These are phyloP conservation scores for Saccharomyces pastorianus DNA, from an alignment of 1,139 yeast species.

Conservation along the genomic window DNA sequence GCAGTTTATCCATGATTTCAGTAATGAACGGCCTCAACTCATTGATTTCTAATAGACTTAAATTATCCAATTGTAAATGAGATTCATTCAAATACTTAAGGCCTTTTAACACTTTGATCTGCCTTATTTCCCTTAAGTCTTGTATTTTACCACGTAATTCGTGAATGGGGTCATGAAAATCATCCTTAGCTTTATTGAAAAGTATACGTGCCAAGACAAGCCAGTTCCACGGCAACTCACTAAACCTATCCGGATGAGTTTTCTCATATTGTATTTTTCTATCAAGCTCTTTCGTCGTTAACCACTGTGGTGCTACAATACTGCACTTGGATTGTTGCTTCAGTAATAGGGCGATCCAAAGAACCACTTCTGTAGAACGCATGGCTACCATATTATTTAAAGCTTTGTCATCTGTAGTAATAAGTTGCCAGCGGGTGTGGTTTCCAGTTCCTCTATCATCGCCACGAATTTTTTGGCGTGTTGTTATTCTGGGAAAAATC, in stretches of 20 bases:
- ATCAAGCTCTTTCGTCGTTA: slow-evolving; percentile 49
- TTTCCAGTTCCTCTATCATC: slow-evolving; percentile 2
- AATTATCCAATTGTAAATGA: slow-evolving; percentile 73
- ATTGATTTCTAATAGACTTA: slow-evolving; percentile 77
- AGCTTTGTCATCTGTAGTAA: slow-evolving; percentile 41
- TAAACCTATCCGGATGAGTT: slow-evolving; percentile 48
- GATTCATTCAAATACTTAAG: slow-evolving; percentile 70
- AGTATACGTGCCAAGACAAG: slow-evolving; percentile 66
- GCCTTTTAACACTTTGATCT: slow-evolving; percentile 76
- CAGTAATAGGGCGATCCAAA: slow-evolving; percentile 81
- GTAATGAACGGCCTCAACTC: slow-evolving; percentile 79
- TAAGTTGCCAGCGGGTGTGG: slow-evolving; percentile 17
- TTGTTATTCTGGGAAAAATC: slow-evolving; percentile 51
- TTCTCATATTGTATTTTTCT: slow-evolving; percentile 63
- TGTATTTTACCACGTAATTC: slow-evolving; percentile 59
- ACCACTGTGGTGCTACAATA: slow-evolving; percentile 83
- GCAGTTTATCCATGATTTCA: slow-evolving; percentile 69
- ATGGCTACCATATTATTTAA: slow-evolving; percentile 46
- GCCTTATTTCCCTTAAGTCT: slow-evolving; percentile 76
- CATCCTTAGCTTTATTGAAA: slow-evolving; percentile 60
- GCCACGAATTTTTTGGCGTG: slow-evolving; percentile 18
- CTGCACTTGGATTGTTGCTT: slow-evolving; percentile 82
- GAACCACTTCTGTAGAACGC: slow-evolving; percentile 63
- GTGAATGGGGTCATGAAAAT: slow-evolving; percentile 52
- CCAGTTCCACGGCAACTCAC: slow-evolving; percentile 82